Base-by-base conservation (phyloP, 2,329 filamentous ascomycete genomes). In the Apiospora sp. region DNA sequence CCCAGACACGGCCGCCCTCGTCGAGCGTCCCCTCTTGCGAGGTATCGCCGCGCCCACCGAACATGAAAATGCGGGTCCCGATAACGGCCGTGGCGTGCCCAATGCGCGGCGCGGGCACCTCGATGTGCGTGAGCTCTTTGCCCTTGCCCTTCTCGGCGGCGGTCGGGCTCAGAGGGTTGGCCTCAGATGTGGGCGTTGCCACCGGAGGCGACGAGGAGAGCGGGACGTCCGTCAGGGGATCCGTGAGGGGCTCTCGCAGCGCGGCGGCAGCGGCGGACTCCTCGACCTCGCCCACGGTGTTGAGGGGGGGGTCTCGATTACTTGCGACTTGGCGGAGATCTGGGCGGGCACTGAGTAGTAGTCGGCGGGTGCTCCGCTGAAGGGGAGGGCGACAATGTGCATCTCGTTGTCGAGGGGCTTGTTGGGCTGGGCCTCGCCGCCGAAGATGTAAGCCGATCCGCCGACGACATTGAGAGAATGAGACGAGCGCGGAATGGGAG, bases 1-100 rank as follows among this genome's bases (percentile, higher is more conserved):
- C 86, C 94, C 94, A 97, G 70, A 97, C 86, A 3, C 90, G 86
- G 22, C 94, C 94, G 14, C 85, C 81, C 78, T 97, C 94, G 70
- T 95, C 90, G 14, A 97, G 85, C 0, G 93, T 90, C 1, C 88
- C 84, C 89, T 93, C 92, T 41, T 90, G 90, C 3, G 86, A 82
- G 71, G 71, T 67, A 0, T 92, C 92, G 46, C 92, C 92, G 64
- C 93, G 91, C 13, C 95, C 94, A 68, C 94, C 94, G 81, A 95
- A 97, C 58, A 97, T 75, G 82, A 96, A 96, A 77, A 97, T 91
- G 30, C 90, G 91, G 64, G 88, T 87, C 72, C 91, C 87, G 72
- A 96, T 88, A 1, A 90, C 87, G 16, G 92, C 89, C 0, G 92
- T 90, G 46, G 94, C 92, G 76, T 94, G 90, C 27, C 94, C 94